Conservation (phyloP, 768 basidiomycete genomes). For the Kwoniella shandongensis region DNA sequence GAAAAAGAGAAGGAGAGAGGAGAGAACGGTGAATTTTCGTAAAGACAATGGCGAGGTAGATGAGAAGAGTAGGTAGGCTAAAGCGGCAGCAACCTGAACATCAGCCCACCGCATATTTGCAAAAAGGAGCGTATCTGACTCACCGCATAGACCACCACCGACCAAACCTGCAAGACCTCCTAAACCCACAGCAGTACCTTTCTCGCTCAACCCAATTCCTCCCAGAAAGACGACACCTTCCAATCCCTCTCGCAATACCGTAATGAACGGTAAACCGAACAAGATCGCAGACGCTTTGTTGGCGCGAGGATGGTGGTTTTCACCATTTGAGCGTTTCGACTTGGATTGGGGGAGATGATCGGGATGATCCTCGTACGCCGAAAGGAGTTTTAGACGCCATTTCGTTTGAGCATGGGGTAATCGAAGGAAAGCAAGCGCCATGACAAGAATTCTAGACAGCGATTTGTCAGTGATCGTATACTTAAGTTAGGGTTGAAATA, state of each 20-base stretch:
- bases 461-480: background rate
- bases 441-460: slow-evolving; percentile 27
- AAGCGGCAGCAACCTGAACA: background rate
- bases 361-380: slow-evolving; percentile 62
- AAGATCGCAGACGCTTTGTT: slow-evolving; percentile 56
- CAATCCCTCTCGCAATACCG: slow-evolving; percentile 86
- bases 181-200: slow-evolving; percentile 78
- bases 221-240: slow-evolving; percentile 90
- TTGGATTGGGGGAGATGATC: background rate
- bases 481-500: background rate
- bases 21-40: slow-evolving; percentile 78
- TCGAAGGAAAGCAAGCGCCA: slow-evolving; percentile 70
- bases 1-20: slow-evolving; percentile 84
- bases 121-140: slow-evolving; percentile 5
- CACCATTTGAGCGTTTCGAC: background rate
- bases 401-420: slow-evolving; percentile 85
- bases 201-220: slow-evolving; percentile 70
- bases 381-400: slow-evolving; percentile 82
- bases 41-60: slow-evolving; percentile 58
- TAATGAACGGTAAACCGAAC: slow-evolving; percentile 81
- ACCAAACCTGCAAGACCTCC: slow-evolving; percentile 79
- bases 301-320: slow-evolving; percentile 7
- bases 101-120: background rate
- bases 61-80: slow-evolving; percentile 29
- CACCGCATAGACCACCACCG: slow-evolving; percentile 68